phyloP scores from a whole-genome alignment of 2,329 filamentous ascomycete species.

The Chaetomiaceae sp. region DNA sequence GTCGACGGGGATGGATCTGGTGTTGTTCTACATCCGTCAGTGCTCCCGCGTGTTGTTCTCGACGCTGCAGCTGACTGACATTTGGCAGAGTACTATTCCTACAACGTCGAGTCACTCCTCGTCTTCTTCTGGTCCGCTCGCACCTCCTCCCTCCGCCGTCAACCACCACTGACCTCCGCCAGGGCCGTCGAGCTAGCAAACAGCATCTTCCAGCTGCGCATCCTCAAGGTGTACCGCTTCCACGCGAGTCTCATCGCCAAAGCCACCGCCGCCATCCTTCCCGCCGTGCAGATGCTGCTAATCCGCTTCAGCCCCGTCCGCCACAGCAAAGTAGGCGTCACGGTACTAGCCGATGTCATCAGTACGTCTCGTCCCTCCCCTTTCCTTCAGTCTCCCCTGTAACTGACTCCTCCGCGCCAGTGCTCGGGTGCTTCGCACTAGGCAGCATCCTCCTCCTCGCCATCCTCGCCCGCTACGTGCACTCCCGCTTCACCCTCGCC shows the following conservation, averaged over 20 bases:
- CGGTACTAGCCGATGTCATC: constrained; percentile 23
- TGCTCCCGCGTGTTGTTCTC: not conserved
- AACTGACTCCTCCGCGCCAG: constrained; percentile 28
- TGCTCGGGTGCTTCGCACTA: constrained; percentile 36
- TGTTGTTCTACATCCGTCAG: constrained; percentile 47
- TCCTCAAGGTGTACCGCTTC: constrained; percentile 12
- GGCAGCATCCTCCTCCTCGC: constrained; percentile 36
- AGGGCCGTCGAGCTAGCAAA: constrained; percentile 25
- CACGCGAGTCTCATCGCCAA: constrained; percentile 21
- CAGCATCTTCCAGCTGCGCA: constrained; percentile 24
- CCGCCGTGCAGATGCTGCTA: constrained; percentile 20
- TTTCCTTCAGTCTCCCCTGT: not conserved
- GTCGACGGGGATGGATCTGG: constrained; percentile 38
- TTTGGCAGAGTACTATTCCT: constrained; percentile 45
- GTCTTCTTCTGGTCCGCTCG: constrained; percentile 42
- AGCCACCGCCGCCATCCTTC: constrained; percentile 15
- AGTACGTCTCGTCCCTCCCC: constrained; percentile 17
- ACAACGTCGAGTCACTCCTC: constrained; percentile 46
- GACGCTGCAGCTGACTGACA: not conserved
- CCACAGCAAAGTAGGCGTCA: constrained; percentile 18
- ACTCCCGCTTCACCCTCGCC: constrained; percentile 32
- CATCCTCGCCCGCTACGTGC: constrained; percentile 40
- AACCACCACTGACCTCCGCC: constrained; percentile 5
- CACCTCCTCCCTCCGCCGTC: not conserved
- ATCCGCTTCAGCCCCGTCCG: constrained; percentile 18